Percentiles rank a stretch among this genome's conserved stretches.
These are phyloP conservation scores for Suillus alpinus DNA, from an alignment of 768 basidiomycete genomes.

Conservation along the genomic window DNA sequence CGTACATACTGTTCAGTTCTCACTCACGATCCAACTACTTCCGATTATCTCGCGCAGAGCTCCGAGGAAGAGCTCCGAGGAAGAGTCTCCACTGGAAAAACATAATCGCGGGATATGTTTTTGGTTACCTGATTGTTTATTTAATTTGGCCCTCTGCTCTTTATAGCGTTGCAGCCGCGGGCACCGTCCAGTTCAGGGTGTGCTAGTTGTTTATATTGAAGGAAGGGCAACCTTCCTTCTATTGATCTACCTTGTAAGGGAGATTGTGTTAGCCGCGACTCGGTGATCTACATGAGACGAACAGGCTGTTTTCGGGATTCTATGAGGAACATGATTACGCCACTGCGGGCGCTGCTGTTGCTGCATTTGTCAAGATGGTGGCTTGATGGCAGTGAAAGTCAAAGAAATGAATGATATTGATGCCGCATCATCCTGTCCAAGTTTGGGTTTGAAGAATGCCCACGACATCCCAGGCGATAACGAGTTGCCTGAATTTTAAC, in stretches of 20 bases:
- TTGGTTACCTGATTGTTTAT: background rate
- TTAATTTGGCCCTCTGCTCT: background rate
- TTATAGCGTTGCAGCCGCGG: background rate
- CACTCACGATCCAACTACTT: constrained; percentile 9
- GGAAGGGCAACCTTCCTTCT: background rate
- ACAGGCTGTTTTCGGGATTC: background rate
- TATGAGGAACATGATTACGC: background rate
- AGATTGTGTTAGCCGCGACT: background rate
- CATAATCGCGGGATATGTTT: constrained; percentile 4
- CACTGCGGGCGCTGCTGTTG: background rate
- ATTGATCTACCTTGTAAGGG: background rate
- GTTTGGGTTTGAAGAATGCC: background rate
- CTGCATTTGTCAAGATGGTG: background rate
- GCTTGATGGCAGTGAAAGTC: background rate
- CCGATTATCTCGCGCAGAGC: constrained; percentile 13
- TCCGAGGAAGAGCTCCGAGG: constrained; percentile 3
- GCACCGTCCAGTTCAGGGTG: background rate
- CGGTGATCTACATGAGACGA: background rate
- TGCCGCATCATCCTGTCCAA: background rate
- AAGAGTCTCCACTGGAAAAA: background rate
- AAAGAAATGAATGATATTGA: background rate
- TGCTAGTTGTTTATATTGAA: background rate
- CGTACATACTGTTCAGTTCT: constrained; percentile 6
- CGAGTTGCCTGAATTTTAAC: background rate
- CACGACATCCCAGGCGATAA: background rate